Conservation (phyloP, 345 rosid species). For the Bruguiera sexangula region DNA sequence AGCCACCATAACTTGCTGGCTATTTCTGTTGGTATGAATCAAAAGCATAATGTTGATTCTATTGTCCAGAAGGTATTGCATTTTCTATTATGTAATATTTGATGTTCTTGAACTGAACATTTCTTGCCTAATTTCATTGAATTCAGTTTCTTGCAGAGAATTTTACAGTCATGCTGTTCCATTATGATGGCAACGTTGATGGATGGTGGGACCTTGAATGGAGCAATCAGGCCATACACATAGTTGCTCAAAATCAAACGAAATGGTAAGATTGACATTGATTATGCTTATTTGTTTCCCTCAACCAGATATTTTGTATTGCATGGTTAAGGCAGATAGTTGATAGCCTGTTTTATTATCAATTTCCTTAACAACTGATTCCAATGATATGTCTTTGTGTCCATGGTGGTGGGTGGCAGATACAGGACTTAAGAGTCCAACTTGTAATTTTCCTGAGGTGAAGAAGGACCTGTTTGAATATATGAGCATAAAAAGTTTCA, state of each 20-base stretch:
- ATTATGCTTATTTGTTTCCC: background rate
- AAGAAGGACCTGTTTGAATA: background rate
- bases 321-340: background rate
- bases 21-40: constrained; percentile 87
- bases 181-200: constrained; percentile 83
- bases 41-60: constrained; percentile 67
- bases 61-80: constrained; percentile 71
- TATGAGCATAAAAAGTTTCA: background rate
- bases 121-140: constrained; percentile 37
- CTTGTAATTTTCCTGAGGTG: background rate
- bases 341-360: background rate
- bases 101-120: background rate
- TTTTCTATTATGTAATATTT: constrained; percentile 16
- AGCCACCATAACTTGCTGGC: constrained; percentile 65
- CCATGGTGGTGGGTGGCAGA: background rate
- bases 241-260: constrained; percentile 92
- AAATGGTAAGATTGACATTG: constrained; percentile 57
- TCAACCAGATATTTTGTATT: background rate
- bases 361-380: background rate
- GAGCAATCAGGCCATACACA: constrained; percentile 72
- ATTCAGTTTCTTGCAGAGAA: constrained; percentile 91
- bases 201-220: constrained; percentile 84
- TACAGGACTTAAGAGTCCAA: background rate
- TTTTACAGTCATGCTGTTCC: constrained; percentile 86
- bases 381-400: background rate